Base-by-base conservation (phyloP, 768 basidiomycete species). In the Tricholoma flavovirens region DNA sequence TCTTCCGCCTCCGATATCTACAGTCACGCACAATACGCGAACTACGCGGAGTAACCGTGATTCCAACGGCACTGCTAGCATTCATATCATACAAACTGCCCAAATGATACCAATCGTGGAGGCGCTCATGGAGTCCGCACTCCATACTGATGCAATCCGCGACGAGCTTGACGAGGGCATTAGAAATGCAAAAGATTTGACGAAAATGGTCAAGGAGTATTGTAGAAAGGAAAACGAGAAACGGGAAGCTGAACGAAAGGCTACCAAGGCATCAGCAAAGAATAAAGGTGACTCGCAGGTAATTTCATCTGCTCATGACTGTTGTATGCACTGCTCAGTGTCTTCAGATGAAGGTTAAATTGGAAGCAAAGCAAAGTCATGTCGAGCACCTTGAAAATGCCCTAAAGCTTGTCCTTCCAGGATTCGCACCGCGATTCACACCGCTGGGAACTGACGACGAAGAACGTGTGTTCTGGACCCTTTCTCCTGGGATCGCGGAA, bases 31-130 rank as follows among this genome's bases (percentile, higher is more conserved):
- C 33, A 74, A 69, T 48, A 83, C 83, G 17, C 82, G 87, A 46
- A 79, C 75, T 43, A 72, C 69, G 53, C 72, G 73, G 4, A 72
- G 71, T 35, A 66, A 71, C 14, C 64, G 66, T 11, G 67, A 62
- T 22, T 55, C 62, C 19, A 62, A 65, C 17, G 40, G 53, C 22
- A 15, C 55, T 8, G 14, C 55, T 21, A 21, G 30, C 54, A 58
- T 69, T 56, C 35, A 56, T 54, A 55, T 73, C 67, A 55, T 71
- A 57, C 58, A 77, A 76, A 62, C 87, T 0, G 77, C 77, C 4
- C 90, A 90, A 61, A 75, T 92, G 62, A 72, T 92, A 12, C 88
- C 89, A 14, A 76, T 88, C 19, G 63, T 91, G 26, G 58, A 76
- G 6, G 77, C 81, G 3, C 72, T 93, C n/a, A 77, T 87, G 12